Evolutionary conservation across 306 rosid genomes (phyloP).

Genomic region (Cucurbita ficifolia): DNA sequence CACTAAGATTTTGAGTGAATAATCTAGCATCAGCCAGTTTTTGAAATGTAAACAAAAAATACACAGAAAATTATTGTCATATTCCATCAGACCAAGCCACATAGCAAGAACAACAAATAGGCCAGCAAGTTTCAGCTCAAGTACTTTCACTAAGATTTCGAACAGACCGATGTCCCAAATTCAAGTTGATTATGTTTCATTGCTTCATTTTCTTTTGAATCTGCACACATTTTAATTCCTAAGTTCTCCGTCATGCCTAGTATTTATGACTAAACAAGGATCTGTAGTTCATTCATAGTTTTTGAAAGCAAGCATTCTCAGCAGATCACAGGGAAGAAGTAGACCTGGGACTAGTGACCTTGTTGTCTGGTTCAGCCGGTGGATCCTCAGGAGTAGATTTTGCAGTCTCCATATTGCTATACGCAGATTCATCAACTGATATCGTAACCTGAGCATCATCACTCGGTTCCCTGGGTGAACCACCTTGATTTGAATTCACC

Average conservation of each 20-base stretch:
- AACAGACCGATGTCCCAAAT: too few species aligned
- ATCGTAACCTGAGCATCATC: conserved; percentile 26
- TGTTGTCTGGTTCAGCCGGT: conserved; percentile 26
- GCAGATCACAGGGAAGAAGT: neutral
- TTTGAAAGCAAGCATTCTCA: too few species aligned
- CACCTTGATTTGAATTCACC: conserved; percentile 37
- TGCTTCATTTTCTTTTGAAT: neutral
- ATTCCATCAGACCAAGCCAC: neutral
- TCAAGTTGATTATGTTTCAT: neutral
- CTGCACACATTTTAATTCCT: neutral
- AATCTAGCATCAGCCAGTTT: neutral
- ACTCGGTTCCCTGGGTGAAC: conserved; percentile 30
- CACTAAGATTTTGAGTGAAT: neutral
- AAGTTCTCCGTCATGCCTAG: neutral
- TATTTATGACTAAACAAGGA: neutral
- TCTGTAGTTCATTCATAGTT: too few species aligned
- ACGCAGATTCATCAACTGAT: conserved; percentile 33
- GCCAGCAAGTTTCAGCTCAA: neutral
- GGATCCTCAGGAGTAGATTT: conserved; percentile 40
- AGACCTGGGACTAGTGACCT: conserved; percentile 49
- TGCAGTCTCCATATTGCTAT: conserved; percentile 22
- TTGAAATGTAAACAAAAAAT: neutral
- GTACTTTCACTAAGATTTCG: neutral
- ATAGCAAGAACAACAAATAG: neutral
- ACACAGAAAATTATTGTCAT: neutral